Evolutionary conservation across 345 rosid species (phyloP), one percentile per base, ranked within the genome.

Genomic region (Turritis glabra): DNA sequence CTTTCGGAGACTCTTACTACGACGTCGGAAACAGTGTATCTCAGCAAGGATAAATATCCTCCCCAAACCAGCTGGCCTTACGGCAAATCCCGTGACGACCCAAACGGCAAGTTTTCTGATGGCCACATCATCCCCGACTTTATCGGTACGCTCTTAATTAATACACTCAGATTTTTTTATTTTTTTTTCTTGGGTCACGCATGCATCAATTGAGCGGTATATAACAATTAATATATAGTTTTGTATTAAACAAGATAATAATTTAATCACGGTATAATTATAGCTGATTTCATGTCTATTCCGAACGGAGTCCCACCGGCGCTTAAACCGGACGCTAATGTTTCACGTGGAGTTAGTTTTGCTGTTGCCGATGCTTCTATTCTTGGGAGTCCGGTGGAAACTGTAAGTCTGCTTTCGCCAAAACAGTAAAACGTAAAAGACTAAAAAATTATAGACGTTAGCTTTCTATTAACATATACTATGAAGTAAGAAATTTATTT

Each of bases 51-150:
- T 0, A 9, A 41, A n/a, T 3, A 18, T 0, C 17, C 41, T 25
- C 17, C 73, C 2, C 72, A 72, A 17, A 37, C 41, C 27, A n/a
- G 8, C 2, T 76, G 77, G 79, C 82, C 85, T 19, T 82, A 82
- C 37, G 85, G 83, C 15, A 72, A 74, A 53, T 70, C 74, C 53
- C 56, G 64, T 1, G 74, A 72, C 48, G 55, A 72, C 21, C 71
- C 82, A 7, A 75, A 75, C 27, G 85, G 85, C 32, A 75, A 79
- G 12, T 59, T 67, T 11, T 76, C 79, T 37, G 85, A 82, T 15
- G 85, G 85, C 17, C 40, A 54, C 18, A 61, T 82, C 11, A 51
- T 76, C 37, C 82, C 82, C 1, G 85, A 79, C 54, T 82, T 82
- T 15, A 63, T 82, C 37, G 80, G 85, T 82, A 75, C 19, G 67